These are phyloP conservation scores for Saitozyma podzolica DNA, from an alignment of 768 basidiomycete genomes.

Conservation along the genomic window DNA sequence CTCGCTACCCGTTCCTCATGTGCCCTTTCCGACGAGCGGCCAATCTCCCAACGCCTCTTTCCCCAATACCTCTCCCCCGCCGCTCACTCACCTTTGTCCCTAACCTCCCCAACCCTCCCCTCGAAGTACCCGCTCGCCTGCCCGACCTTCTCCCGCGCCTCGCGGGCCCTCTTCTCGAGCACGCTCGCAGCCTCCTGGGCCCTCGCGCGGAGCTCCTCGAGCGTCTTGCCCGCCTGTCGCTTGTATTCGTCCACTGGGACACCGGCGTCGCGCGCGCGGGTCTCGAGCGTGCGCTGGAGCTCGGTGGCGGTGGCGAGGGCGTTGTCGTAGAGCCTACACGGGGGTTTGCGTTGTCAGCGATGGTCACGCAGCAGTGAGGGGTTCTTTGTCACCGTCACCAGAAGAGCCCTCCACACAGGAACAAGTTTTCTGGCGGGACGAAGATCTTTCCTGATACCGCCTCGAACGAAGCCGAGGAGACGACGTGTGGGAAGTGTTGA, in stretches of 20 bases:
- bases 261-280: constrained; percentile 28
- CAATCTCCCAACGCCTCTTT: constrained; percentile 1
- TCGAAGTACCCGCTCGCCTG: constrained; percentile 13
- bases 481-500: too few relatives aligned
- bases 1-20: too few relatives aligned
- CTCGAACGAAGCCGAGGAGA: too few relatives aligned
- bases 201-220: not conserved
- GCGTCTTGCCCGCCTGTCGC: constrained; percentile 4
- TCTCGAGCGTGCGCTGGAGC: constrained; percentile 21
- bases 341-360: too few relatives aligned
- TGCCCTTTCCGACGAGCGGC: not conserved
- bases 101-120: constrained; percentile 17
- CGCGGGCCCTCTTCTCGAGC: constrained; percentile 8
- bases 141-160: constrained; percentile 8
- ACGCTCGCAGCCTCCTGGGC: constrained; percentile 5
- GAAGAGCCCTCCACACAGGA: too few relatives aligned
- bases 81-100: constrained; percentile 9
- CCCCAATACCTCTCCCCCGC: not conserved
- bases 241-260: constrained; percentile 33
- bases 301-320: constrained; percentile 18
- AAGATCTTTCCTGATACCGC: too few relatives aligned
- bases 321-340: constrained; percentile 3
- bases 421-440: too few relatives aligned
- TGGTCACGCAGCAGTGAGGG: too few relatives aligned
- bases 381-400: too few relatives aligned